phyloP scores from a whole-genome alignment of 495 filamentous ascomycete species.

The Aspergillus saccharolyticus region DNA sequence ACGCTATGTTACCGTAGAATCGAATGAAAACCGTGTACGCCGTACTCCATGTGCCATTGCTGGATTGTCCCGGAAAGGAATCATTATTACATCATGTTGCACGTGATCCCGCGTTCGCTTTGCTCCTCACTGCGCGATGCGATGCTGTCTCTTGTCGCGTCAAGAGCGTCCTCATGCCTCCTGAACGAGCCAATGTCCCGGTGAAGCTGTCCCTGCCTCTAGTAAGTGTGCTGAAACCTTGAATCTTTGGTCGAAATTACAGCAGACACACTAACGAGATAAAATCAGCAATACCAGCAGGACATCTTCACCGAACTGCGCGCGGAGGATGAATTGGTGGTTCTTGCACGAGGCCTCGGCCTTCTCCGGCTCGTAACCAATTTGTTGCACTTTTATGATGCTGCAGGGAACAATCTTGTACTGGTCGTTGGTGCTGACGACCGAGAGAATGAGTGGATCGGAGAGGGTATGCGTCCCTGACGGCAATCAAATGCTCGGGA shows the following conservation, averaged over 20 bases:
- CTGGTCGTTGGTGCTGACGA: conserved; percentile 88
- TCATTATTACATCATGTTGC: conserved; percentile 35
- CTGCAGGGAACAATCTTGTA: conserved; percentile 87
- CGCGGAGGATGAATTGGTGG: conserved; percentile 85
- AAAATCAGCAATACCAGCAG: conserved; percentile 69
- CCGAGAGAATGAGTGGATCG: conserved; percentile 90
- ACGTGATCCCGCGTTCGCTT: conserved; percentile 31
- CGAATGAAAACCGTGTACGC: too few species aligned
- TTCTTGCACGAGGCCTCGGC: conserved; percentile 87
- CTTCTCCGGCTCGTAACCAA: conserved; percentile 88
- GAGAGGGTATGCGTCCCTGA: conserved; percentile 51
- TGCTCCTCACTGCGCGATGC: conserved; percentile 15
- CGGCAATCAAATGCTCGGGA: neutral
- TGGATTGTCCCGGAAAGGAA: neutral
- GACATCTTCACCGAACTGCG: conserved; percentile 88
- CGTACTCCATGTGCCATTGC: too few species aligned
- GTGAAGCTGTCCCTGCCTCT: conserved; percentile 93
- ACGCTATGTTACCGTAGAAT: too few species aligned
- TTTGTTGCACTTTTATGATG: conserved; percentile 93
- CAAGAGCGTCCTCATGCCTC: conserved; percentile 47
- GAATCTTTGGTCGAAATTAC: neutral
- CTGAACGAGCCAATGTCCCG: conserved; percentile 55
- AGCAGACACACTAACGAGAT: conserved; percentile 12
- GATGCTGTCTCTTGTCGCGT: conserved; percentile 19
- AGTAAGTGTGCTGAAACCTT: conserved; percentile 40